phyloP scores from a whole-genome alignment of 352 stramenopile species.

The Pythium guiyangense region DNA sequence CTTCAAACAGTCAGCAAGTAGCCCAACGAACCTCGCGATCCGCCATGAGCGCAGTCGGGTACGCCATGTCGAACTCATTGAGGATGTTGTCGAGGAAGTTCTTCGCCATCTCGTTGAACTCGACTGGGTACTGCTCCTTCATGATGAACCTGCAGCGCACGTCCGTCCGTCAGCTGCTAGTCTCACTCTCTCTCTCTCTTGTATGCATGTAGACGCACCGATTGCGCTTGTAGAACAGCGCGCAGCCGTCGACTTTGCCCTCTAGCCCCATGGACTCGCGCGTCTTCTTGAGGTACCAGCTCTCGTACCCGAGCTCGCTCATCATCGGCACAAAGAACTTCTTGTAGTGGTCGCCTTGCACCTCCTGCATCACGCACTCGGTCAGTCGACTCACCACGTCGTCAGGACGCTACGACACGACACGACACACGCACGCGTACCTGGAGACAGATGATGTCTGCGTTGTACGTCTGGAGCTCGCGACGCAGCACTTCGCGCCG shows the following conservation, averaged over 20 bases:
- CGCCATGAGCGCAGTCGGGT: constrained; percentile 54
- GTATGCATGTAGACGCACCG: constrained; percentile 53
- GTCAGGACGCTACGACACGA: neutral
- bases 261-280: constrained; percentile 95
- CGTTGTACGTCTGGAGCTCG: constrained; percentile 89
- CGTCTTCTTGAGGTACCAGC: constrained; percentile 98
- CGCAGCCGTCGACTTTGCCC: constrained; percentile 98
- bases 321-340: constrained; percentile 95
- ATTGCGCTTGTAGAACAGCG: constrained; percentile 96
- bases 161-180: neutral
- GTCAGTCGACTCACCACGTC: neutral
- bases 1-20: neutral
- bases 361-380: constrained; percentile 81
- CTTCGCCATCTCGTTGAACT: constrained; percentile 95
- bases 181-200: too few relatives aligned
- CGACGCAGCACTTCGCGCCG: constrained; percentile 86
- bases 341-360: constrained; percentile 99
- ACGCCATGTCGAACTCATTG: constrained; percentile 76
- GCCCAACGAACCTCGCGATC: constrained; percentile 41
- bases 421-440: constrained; percentile 14
- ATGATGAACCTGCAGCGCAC: constrained; percentile 58
- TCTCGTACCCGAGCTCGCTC: constrained; percentile 94
- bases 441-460: constrained; percentile 96
- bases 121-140: constrained; percentile 91
- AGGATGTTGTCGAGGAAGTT: constrained; percentile 65